Evolutionary conservation across 495 filamentous ascomycete species (phyloP).

Genomic region (Trichoderma virens): DNA sequence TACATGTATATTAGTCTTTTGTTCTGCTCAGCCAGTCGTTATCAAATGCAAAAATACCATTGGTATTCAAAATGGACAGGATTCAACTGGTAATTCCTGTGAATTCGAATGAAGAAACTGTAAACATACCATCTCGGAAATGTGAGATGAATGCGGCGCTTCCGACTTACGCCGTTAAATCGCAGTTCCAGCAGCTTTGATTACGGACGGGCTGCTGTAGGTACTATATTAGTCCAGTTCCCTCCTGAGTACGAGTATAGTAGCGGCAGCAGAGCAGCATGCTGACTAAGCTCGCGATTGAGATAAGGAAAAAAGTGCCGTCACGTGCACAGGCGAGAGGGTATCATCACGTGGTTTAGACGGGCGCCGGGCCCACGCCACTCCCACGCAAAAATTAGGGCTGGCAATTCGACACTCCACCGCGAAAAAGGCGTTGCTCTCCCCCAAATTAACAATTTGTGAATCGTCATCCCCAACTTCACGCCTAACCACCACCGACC

Average conservation of each 20-base stretch:
- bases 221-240: too few relatives aligned
- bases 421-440: slow-evolving; percentile 10
- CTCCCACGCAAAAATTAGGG: slow-evolving; percentile 11
- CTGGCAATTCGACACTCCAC: slow-evolving; percentile 11
- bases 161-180: too few relatives aligned
- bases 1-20: background rate
- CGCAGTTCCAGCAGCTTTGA: too few relatives aligned
- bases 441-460: slow-evolving; percentile 7
- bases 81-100: too few relatives aligned
- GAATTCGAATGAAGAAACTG: too few relatives aligned
- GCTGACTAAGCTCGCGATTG: background rate
- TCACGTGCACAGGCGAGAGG: background rate
- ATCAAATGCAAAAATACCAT: background rate
- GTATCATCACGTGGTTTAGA: slow-evolving; percentile 8
- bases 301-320: background rate
- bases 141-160: too few relatives aligned
- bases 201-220: too few relatives aligned
- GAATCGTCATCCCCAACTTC: slow-evolving; percentile 11
- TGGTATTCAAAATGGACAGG: background rate
- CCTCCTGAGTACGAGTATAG: too few relatives aligned
- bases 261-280: background rate
- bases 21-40: background rate
- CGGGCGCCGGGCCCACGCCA: slow-evolving; percentile 7
- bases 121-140: too few relatives aligned
- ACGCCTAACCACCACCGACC: slow-evolving; percentile 25